phyloP scores from a whole-genome alignment of 192 early-diverging fungal species.

The Backusella macrospora region DNA sequence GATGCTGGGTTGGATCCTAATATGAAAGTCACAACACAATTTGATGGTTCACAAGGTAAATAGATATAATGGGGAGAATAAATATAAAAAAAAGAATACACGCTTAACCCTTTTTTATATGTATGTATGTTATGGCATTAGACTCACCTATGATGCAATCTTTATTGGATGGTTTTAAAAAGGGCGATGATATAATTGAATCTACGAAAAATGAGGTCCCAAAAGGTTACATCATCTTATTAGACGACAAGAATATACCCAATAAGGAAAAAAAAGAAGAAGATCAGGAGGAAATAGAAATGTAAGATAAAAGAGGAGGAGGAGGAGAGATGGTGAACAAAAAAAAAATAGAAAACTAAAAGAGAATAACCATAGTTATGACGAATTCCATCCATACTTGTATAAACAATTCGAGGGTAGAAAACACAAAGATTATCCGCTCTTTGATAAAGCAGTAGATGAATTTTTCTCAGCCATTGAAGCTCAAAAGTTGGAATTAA shows the following conservation, averaged over 20 bases:
- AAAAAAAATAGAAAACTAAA: constrained; percentile 21
- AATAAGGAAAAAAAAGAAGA: constrained; percentile 39
- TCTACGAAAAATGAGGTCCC: constrained; percentile 50
- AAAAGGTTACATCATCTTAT: constrained; percentile 65
- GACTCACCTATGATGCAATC: constrained; percentile 61
- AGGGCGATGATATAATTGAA: constrained; percentile 73
- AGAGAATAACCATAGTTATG: constrained; percentile 46
- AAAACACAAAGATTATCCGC: constrained; percentile 62
- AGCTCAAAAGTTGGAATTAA: constrained; percentile 75
- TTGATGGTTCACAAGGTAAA: constrained; percentile 58
- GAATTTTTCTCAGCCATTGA: constrained; percentile 93
- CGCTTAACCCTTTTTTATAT: no score
- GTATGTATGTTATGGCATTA: no score
- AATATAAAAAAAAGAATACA: no score
- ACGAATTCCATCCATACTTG: constrained; percentile 75
- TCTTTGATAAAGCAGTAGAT: constrained; percentile 87
- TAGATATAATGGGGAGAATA: no score
- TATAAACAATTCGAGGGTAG: constrained; percentile 63
- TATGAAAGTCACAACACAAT: constrained; percentile 57
- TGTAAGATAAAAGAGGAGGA: constrained; percentile 23
- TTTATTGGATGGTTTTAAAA: constrained; percentile 66
- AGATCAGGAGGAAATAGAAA: constrained; percentile 35
- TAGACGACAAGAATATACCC: constrained; percentile 46
- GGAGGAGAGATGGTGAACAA: constrained; percentile 16
- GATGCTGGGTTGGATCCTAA: constrained; percentile 66